Evolutionary conservation across 768 basidiomycete genomes (phyloP), one percentile per base, ranked within the genome.

Genomic region (Leccinum ochraceum): DNA sequence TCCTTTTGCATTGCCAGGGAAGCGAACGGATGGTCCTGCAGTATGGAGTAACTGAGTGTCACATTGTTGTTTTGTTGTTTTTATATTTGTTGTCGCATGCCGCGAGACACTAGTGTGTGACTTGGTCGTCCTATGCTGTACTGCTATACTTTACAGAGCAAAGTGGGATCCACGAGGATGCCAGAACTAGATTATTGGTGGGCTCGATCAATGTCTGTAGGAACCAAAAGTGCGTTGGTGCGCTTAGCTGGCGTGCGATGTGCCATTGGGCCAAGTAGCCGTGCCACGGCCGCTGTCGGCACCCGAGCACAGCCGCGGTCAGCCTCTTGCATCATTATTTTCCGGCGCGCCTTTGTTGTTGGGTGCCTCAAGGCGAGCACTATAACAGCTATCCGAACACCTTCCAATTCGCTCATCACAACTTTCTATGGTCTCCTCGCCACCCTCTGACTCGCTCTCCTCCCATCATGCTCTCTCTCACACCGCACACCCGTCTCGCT

Each of bases 1-100:
- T 16, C 81, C 85, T 17, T 74, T 86, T 17, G 66, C 83, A 3
- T 68, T 72, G 53, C 67, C 71, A n/a, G 63, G 66, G 24, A 62
- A 55, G 14, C 65, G 54, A 30, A 39, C 36, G 11, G 67, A 56
- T 58, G 54, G 65, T 56, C 37, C 46, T 9, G 62, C 65, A 3
- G 58, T 64, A 7, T 68, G 70, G 66, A 57, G 53, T 57, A 46
- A 61, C 34, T 71, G 28, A 4, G 4, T 10, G 44, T 24, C 24
- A 36, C 24, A 39, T 53, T 57, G 44, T 54, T 37, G 17, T 13
- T 59, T 48, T 13, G 50, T 54, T 58, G 26, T 24, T 22, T 36
- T 42, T 22, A 51, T 24, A 16, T 54, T 54, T 62, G 24, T 55
- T 63, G 50, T 60, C 28, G 37, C 24, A 59, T 49, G 51, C 54